A percentile compares a stretch with the other conserved stretches of the same genome.
phyloP scores from a whole-genome alignment of 2,329 filamentous ascomycete species.

The Chalara sp. region DNA sequence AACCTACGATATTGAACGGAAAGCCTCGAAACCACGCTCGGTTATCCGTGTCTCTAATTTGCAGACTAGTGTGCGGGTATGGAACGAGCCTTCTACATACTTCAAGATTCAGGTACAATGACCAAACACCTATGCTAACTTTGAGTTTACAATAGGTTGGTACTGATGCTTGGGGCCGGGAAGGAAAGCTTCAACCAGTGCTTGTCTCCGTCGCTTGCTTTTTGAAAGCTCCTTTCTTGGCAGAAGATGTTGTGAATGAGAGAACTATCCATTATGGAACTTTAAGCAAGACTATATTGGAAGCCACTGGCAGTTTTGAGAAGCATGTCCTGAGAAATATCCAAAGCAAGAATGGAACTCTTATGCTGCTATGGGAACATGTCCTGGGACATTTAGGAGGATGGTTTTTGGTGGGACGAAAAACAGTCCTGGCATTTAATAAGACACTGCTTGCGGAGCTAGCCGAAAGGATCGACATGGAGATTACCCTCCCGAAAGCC shows the following conservation, averaged over 20 bases:
- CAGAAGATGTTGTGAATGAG: slow-evolving; percentile 52
- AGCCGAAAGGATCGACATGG: slow-evolving; percentile 39
- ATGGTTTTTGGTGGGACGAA: background rate
- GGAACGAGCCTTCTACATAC: too few relatives aligned
- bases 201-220: slow-evolving; percentile 53
- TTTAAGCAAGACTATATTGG: slow-evolving; percentile 59
- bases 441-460: background rate
- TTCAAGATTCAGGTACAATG: background rate
- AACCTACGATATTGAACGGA: too few relatives aligned
- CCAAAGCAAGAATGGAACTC: background rate
- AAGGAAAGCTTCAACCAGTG: slow-evolving; percentile 52
- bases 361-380: background rate
- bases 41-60: background rate
- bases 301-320: slow-evolving; percentile 21
- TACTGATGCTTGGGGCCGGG: slow-evolving; percentile 60
- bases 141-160: background rate
- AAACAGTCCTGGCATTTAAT: background rate
- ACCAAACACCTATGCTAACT: background rate
- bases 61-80: background rate
- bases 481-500: slow-evolving; percentile 58
- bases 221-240: slow-evolving; percentile 50
- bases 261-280: slow-evolving; percentile 72
- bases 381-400: background rate
- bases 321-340: slow-evolving; percentile 3
- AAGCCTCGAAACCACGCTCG: background rate